Base-by-base conservation (phyloP, 2,329 filamentous ascomycete species). In the Amylocarpus encephaloides region DNA sequence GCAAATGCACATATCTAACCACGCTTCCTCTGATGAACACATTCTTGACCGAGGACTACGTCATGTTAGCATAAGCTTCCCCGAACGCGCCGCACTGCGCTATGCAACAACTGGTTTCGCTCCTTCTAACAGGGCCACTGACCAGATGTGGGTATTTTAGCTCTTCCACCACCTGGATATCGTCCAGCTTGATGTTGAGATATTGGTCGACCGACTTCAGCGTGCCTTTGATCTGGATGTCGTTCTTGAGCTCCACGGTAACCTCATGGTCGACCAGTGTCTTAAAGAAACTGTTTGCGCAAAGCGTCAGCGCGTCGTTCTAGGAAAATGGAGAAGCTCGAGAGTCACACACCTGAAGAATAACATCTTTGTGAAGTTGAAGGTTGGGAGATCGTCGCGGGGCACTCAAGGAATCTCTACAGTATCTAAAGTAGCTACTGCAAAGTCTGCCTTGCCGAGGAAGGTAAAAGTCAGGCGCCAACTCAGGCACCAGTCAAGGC, bases 141-240 rank as follows among this genome's bases (percentile, higher is more conserved):
- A 92, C 88, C 69, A 98, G 72, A 70, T 98, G 93, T 45, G 93
- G 93, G 68, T 96, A 97, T 71, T 91, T 90, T 66, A 93, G 74
- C 72, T 97, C 89, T 60, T 98, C 91, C 22, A 95, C 79, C 30
- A 97, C 92, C 56, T 84, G 79, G 54, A 97, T 94, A 66, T 96
- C 89, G 66, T 98, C 93, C 45, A 98, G 82, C 76, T 97, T 97
- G 73, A 98, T 96, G 73, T 98, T 98, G 66, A 98, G 82, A 72
- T 95, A 98, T 74, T 97, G 93, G 69, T 98, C 93, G 60, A 98
- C 92, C 66, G 88, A 94, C 77, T 97, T 98, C 60, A 98, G 78
- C 33, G 85, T 94, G 59, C 93, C 93, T 63, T 88, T 88, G 69
- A 98, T 94, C 67, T 91, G 90, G 62, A 98, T 95, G 73, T 98